phyloP scores from a whole-genome alignment of 495 filamentous ascomycete species.

The Aspergillus campestris region DNA sequence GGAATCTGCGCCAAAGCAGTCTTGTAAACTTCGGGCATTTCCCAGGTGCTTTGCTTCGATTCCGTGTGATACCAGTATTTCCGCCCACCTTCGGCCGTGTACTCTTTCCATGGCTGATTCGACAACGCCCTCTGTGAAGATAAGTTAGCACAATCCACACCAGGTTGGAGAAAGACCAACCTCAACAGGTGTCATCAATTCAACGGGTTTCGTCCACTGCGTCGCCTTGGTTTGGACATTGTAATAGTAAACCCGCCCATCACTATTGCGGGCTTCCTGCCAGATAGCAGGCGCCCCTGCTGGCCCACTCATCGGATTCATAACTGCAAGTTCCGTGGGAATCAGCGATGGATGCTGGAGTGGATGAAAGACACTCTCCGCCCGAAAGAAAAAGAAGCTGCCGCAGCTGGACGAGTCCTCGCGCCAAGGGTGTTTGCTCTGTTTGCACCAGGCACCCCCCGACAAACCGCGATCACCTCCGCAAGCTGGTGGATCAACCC shows the following conservation, averaged over 20 bases:
- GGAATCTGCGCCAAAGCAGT: slow-evolving; percentile 53
- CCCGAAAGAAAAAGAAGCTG: slow-evolving; percentile 8
- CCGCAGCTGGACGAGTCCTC: slow-evolving; percentile 2
- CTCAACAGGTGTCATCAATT: slow-evolving; percentile 81
- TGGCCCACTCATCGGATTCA: slow-evolving; percentile 57
- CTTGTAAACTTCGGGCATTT: slow-evolving; percentile 82
- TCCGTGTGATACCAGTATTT: slow-evolving; percentile 94
- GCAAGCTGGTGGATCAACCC: not conserved
- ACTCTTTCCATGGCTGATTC: slow-evolving; percentile 87
- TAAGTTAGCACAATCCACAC: slow-evolving; percentile 1
- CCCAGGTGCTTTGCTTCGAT: slow-evolving; percentile 88
- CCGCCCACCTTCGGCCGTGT: slow-evolving; percentile 73
- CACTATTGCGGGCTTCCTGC: slow-evolving; percentile 75
- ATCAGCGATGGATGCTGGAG: slow-evolving; percentile 1
- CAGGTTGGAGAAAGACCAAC: slow-evolving; percentile 38
- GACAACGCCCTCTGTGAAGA: slow-evolving; percentile 61
- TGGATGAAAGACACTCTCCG: slow-evolving; percentile 13
- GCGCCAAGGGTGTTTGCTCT: slow-evolving; percentile 21
- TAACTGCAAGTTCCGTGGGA: slow-evolving; percentile 21
- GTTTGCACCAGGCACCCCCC: slow-evolving; percentile 18
- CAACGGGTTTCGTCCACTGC: slow-evolving; percentile 88
- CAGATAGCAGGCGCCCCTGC: slow-evolving; percentile 52
- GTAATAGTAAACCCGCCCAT: slow-evolving; percentile 91
- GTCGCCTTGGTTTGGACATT: slow-evolving; percentile 80
- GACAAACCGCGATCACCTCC: slow-evolving; percentile 4